A percentile compares a stretch with the other conserved stretches of the same genome.
Conservation (phyloP, 306 rosid genomes). For the Erythrophleum fordii region DNA sequence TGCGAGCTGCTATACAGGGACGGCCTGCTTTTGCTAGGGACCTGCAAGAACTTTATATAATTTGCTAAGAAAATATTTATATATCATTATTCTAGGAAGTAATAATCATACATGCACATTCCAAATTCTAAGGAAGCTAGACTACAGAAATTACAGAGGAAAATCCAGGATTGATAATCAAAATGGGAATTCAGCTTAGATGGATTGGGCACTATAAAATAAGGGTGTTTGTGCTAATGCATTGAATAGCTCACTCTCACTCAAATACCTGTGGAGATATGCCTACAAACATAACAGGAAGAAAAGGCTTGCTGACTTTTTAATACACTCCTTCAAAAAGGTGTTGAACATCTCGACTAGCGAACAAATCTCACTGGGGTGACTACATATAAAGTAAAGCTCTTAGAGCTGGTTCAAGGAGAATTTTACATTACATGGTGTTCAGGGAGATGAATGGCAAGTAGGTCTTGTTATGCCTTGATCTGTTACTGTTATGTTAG, state of each 20-base stretch:
- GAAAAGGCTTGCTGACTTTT: background rate
- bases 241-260: slow-evolving; percentile 11
- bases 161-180: slow-evolving; percentile 4
- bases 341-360: background rate
- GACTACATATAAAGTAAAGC: background rate
- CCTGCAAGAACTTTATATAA: slow-evolving; percentile 54
- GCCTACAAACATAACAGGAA: background rate
- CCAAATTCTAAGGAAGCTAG: slow-evolving; percentile 3
- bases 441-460: background rate
- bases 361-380: too few relatives aligned
- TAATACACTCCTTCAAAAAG: background rate
- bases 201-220: background rate
- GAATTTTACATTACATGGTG: background rate
- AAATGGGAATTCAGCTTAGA: slow-evolving; percentile 19
- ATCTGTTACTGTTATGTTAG: background rate
- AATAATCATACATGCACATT: slow-evolving; percentile 14
- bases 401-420: background rate
- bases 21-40: slow-evolving; percentile 73
- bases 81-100: slow-evolving; percentile 27
- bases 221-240: background rate
- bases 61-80: slow-evolving; percentile 31
- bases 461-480: background rate
- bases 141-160: slow-evolving; percentile 8
- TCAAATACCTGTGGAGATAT: background rate
- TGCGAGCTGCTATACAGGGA: slow-evolving; percentile 77